Evolutionary conservation across 2,329 filamentous ascomycete genomes (phyloP).

Genomic region (Torrubiella hemipterigena): DNA sequence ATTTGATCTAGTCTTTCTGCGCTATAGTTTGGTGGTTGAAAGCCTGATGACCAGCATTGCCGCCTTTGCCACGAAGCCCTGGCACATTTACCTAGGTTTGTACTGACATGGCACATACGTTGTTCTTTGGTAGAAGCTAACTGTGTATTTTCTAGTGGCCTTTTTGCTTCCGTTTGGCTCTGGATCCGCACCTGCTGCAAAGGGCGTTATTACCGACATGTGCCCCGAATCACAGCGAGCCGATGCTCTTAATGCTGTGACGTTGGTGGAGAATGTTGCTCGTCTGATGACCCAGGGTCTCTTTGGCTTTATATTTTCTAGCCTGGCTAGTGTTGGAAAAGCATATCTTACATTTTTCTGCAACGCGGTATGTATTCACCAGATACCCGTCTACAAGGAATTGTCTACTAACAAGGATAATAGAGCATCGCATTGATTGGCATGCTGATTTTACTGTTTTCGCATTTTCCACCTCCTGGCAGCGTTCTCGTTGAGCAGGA

Average conservation of each 20-base stretch:
- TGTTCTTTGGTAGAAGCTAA: not conserved
- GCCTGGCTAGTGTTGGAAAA: constrained; percentile 45
- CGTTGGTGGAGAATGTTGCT: constrained; percentile 58
- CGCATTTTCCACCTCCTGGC: constrained; percentile 30
- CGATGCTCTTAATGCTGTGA: constrained; percentile 58
- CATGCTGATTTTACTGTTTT: constrained; percentile 29
- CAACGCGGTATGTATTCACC: constrained; percentile 41
- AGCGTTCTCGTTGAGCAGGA: constrained; percentile 27
- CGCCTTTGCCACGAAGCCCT: constrained; percentile 47
- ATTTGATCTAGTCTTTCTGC: constrained; percentile 57
- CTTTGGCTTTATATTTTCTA: constrained; percentile 56
- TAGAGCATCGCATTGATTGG: constrained; percentile 38
- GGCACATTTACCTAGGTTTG: constrained; percentile 54
- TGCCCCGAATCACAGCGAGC: constrained; percentile 47
- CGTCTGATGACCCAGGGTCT: constrained; percentile 49
- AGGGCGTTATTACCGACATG: constrained; percentile 64
- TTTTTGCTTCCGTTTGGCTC: constrained; percentile 56
- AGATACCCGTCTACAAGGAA: not conserved
- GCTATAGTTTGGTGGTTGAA: constrained; percentile 54
- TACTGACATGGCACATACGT: not conserved
- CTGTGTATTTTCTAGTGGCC: constrained; percentile 30
- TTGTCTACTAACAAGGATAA: constrained; percentile 5
- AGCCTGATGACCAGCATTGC: constrained; percentile 51
- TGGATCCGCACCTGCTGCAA: constrained; percentile 56
- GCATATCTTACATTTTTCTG: constrained; percentile 53